Conservation (phyloP, 208 protist genomes). For the Novymonas esmeraldas region DNA sequence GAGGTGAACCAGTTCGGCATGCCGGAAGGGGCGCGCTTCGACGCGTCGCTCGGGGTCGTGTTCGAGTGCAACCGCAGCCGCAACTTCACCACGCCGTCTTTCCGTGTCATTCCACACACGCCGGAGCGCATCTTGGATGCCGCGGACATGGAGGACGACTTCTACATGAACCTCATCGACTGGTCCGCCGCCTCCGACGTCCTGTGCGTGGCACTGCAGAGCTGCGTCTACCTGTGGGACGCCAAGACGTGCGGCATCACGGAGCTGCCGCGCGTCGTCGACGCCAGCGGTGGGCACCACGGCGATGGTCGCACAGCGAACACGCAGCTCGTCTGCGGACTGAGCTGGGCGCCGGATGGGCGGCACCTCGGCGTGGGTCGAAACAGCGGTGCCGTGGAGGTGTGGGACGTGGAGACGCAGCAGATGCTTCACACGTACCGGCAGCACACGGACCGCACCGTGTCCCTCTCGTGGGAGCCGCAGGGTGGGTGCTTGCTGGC, state of each 20-base stretch:
- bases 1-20: conserved; percentile 22
- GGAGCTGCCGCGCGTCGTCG: conserved; percentile 73
- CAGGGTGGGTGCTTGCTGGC: conserved; percentile 72
- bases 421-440: conserved; percentile 78
- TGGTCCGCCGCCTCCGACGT: conserved; percentile 90
- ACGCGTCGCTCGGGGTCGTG: conserved; percentile 75
- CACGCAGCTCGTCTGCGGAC: conserved; percentile 76
- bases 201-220: conserved; percentile 97
- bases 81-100: conserved; percentile 82
- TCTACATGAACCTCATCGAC: conserved; percentile 99
- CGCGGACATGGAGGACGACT: conserved; percentile 98
- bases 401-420: conserved; percentile 91
- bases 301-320: neutral
- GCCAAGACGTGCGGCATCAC: conserved; percentile 92
- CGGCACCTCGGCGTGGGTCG: conserved; percentile 87
- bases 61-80: conserved; percentile 79
- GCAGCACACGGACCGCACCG: conserved; percentile 74
- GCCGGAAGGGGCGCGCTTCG: conserved; percentile 59
- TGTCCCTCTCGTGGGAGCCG: conserved; percentile 94
- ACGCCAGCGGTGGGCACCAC: conserved; percentile 26
- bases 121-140: conserved; percentile 98
- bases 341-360: conserved; percentile 94
- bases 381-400: conserved; percentile 85
- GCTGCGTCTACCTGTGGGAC: conserved; percentile 98
- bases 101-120: conserved; percentile 92